Base-by-base conservation (phyloP, 495 filamentous ascomycete species). In the Hyaloscypha variabilis region DNA sequence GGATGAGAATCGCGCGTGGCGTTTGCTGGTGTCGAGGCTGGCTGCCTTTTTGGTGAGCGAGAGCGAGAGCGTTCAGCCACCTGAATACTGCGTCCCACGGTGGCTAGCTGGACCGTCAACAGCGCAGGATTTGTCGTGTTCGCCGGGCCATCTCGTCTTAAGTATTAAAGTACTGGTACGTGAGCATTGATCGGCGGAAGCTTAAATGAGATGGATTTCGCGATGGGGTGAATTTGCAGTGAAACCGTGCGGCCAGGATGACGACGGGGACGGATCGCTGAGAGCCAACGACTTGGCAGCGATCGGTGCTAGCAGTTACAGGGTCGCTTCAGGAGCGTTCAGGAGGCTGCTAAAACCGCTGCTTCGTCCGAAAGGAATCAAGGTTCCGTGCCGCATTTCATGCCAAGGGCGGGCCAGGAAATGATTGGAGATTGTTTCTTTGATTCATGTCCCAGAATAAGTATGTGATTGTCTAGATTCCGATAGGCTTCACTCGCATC, bases 171-270 rank as follows among this genome's bases (percentile, higher is more conserved):
- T 36, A 13, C 6, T 39, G 57, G 31, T 36, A 17, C 57, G 57
- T 2, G 39, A 46, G 51, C 55, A 64, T 65, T 59, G 63, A 64
- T 68, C 23, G 14, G 36, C 57, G 58, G 29, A 65, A 64, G 57
- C 30, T 55, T 61, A 61, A 61, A 61, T 64, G 62, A 52, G 30
- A 30, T 19, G 25, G 21, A 39, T 30, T 28, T 23, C 3, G 39
- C 19, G 34, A 57, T 36, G 24, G 46, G 42, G 21, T 19, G 60
- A 36, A 59, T 53, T 57, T 59, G 59, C 8, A 63, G 39, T 50
- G 62, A 59, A 56, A 60, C 58, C 21, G 11, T 28, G 8, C 29
- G 3, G 8, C 31, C 21, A 23, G 67, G 67, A 61, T 60, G 56
- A 51, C 21, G 55, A 4, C 39, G 59, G 50, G 65, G 60, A 31